Base-by-base conservation (phyloP, 345 rosid genomes). In the Euphorbia peplus region DNA sequence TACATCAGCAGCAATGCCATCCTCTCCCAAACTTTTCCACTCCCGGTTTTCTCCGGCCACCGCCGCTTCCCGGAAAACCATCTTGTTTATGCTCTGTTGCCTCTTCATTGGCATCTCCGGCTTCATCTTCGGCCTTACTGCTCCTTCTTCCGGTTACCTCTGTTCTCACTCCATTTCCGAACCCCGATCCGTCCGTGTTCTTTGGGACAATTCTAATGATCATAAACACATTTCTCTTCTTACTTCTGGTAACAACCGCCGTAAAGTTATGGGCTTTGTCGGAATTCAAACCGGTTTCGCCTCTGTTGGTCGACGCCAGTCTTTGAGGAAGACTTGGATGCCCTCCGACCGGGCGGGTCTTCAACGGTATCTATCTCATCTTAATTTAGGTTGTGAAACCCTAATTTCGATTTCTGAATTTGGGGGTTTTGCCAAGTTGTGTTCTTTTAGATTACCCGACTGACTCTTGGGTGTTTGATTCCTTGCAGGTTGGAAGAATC, bases 271-370 rank as follows among this genome's bases (percentile, higher is more conserved):
- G 96, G 96, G 87, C 5, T 90, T 93, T 69, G 95, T 90, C 14
- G 98, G 98, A 47, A 90, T 92, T 44, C 95, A 90, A 67, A 92
- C 98, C 46, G 97, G 97, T 39, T 93, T 90, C 73, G 73, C 70
- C 22, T 89, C 97, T 0, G 21, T 69, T 1, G 93, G 86, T 37
- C 82, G 98, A 44, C 82, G 98, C 70, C 78, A 70, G 61, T 86
- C 98, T 2, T 82, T 93, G 64, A 81, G 98, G 83, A 80, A 73
- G 74, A 93, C 97, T 0, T 93, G 97, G 97, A 76, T 93, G 89
- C 97, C 98, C 58, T 86, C 97, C 62, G 88, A 89, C 86, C 92
- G 68, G 10, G 84, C 85, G 62, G 88, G 86, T 26, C 91, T 89
- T 78, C 87, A 84, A 83, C 88, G 89, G 98, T 93, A 76, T 37